These are phyloP conservation scores for Eucalyptus polyanthemos DNA, from an alignment of 345 rosid species.

Conservation along the genomic window DNA sequence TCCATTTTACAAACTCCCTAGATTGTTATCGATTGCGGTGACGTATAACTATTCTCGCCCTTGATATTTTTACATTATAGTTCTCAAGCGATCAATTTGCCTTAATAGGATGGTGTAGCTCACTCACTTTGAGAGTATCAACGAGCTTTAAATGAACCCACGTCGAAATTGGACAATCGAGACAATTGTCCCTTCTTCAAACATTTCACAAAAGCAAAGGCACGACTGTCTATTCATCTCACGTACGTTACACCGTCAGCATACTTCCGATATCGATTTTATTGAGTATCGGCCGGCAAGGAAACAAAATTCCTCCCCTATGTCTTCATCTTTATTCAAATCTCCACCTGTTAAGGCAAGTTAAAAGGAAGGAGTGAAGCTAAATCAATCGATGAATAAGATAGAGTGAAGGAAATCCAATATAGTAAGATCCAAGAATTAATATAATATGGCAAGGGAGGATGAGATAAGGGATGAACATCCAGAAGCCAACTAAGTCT, in stretches of 20 bases:
- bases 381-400: not conserved
- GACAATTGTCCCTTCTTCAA: not conserved
- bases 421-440: not conserved
- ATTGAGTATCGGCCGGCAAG: not conserved
- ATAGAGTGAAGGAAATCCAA: not conserved
- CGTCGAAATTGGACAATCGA: not conserved
- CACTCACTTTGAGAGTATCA: not conserved
- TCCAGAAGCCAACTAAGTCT: not conserved
- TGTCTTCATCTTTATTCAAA: not conserved
- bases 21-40: accelerated
- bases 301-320: not conserved
- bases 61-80: not conserved
- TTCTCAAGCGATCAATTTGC: not conserved
- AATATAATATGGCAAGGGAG: not conserved
- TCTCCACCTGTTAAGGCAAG: not conserved
- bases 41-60: too few species aligned
- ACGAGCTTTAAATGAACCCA: not conserved
- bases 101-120: not conserved
- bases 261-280: not conserved
- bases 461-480: not conserved
- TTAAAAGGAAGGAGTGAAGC: not conserved
- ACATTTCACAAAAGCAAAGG: not conserved
- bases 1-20: not conserved
- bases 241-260: too few species aligned
- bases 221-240: not conserved